These are phyloP conservation scores for Knoxia roxburghii DNA, from an alignment of 257 asterid species.

Conservation along the genomic window DNA sequence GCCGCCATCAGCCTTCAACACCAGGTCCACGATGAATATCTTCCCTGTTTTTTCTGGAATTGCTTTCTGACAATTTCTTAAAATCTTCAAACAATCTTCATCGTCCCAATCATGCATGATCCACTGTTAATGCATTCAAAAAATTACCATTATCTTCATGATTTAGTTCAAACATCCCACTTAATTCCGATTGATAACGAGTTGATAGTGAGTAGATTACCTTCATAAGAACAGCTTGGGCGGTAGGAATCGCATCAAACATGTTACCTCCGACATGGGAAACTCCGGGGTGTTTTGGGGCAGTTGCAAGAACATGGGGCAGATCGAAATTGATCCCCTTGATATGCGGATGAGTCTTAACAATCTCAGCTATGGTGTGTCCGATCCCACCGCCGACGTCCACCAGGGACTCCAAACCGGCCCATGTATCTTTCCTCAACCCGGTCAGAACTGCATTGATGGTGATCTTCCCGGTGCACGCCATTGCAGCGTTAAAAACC, in stretches of 20 bases:
- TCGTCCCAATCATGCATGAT: slow-evolving; percentile 19
- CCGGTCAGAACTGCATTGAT: not conserved
- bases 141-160: too few relatives aligned
- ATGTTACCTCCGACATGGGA: slow-evolving; percentile 16
- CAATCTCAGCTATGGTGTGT: slow-evolving; percentile 6
- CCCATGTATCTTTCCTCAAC: not conserved
- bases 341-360: slow-evolving; percentile 2
- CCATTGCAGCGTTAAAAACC: slow-evolving; percentile 11
- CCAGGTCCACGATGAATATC: slow-evolving; percentile 11
- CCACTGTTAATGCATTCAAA: too few relatives aligned
- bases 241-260: slow-evolving; percentile 8
- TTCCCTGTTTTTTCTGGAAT: slow-evolving; percentile 12
- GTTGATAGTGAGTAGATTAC: slow-evolving; percentile 1
- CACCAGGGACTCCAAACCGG: not conserved
- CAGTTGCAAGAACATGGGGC: slow-evolving; percentile 15
- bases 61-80: slow-evolving; percentile 10
- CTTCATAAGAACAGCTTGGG: slow-evolving; percentile 14
- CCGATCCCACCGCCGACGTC: slow-evolving; percentile 15
- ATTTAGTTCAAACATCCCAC: too few relatives aligned
- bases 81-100: slow-evolving; percentile 18
- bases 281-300: slow-evolving; percentile 7
- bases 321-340: slow-evolving; percentile 15
- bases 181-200: too few relatives aligned
- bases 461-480: not conserved
- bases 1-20: slow-evolving; percentile 6